Conservation (phyloP, 108 stramenopile species). For the Cyclotella distinguenda region DNA sequence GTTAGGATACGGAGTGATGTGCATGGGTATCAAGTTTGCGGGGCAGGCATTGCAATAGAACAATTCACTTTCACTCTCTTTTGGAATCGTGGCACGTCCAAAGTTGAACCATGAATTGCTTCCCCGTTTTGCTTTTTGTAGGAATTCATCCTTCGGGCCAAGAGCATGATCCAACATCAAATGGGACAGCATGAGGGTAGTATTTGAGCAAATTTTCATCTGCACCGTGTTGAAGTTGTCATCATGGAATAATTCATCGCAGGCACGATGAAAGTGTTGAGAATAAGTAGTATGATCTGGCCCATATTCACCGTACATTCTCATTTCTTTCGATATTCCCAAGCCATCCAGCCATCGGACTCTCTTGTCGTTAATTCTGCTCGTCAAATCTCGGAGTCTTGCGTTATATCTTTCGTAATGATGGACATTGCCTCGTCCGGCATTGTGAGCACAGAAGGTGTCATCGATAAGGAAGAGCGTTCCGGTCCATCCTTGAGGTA, state of each 20-base stretch:
- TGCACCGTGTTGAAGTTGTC: neutral
- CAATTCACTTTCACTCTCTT: neutral
- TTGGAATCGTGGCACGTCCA: too few species aligned
- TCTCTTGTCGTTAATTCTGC: constrained; percentile 18
- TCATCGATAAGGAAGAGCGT: constrained; percentile 25
- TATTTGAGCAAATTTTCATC: neutral
- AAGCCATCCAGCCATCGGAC: constrained; percentile 41
- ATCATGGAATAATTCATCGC: constrained; percentile 9
- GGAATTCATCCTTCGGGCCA: too few species aligned
- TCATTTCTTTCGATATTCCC: constrained; percentile 35
- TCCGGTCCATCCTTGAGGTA: constrained; percentile 23
- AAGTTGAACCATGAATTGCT: too few species aligned
- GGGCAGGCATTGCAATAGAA: constrained; percentile 7
- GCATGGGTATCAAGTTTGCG: neutral
- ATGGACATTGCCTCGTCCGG: constrained; percentile 1
- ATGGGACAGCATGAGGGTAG: too few species aligned
- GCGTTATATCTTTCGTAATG: constrained; percentile 10
- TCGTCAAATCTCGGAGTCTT: constrained; percentile 1
- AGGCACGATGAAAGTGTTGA: constrained; percentile 31
- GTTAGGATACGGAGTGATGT: constrained; percentile 11
- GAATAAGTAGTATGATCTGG: constrained; percentile 9
- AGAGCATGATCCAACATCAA: too few species aligned
- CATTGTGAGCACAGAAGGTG: constrained; percentile 12
- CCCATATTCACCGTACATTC: constrained; percentile 32
- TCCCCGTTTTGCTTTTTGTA: too few species aligned